Percentiles rank a stretch among this genome's conserved stretches.
Conservation (phyloP, 805 yeast species). For the Candida ponderosae region DNA sequence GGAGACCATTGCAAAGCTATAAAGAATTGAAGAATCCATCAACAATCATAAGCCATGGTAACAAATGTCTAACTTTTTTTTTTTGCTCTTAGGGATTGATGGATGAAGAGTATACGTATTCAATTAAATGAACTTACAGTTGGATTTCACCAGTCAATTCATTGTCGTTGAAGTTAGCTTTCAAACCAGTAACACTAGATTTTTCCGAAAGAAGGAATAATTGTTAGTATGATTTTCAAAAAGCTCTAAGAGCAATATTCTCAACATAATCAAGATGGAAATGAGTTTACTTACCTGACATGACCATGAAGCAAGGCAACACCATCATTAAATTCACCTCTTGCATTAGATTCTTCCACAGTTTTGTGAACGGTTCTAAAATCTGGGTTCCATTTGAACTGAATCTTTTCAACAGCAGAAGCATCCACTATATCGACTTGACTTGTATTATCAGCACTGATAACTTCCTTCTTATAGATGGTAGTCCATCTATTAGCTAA, state of each 20-base stretch:
- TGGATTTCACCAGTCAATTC: conserved; percentile 51
- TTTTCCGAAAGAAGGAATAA: conserved; percentile 38
- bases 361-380: conserved; percentile 58
- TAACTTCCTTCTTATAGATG: conserved; percentile 31
- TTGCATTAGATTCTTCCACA: conserved; percentile 28
- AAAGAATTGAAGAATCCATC: too few relatives aligned
- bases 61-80: too few relatives aligned
- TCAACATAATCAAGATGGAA: neutral
- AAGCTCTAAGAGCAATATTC: conserved; percentile 59
- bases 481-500: conserved; percentile 76
- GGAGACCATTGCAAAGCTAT: too few relatives aligned
- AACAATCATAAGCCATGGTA: too few relatives aligned
- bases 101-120: too few relatives aligned
- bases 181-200: conserved; percentile 62
- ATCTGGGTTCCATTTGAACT: conserved; percentile 80
- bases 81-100: too few relatives aligned
- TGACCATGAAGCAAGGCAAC: conserved; percentile 23
- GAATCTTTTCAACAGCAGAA: conserved; percentile 32
- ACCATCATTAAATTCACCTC: conserved; percentile 19
- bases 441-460: conserved; percentile 6
- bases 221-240: conserved; percentile 36
- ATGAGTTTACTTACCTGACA: conserved; percentile 16
- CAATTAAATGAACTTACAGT: too few relatives aligned
- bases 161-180: conserved; percentile 61
- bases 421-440: conserved; percentile 42